Percentiles rank a stretch among this genome's conserved stretches.
Conservation (phyloP, 257 asterid genomes). For the Voacanga thouarsii region DNA sequence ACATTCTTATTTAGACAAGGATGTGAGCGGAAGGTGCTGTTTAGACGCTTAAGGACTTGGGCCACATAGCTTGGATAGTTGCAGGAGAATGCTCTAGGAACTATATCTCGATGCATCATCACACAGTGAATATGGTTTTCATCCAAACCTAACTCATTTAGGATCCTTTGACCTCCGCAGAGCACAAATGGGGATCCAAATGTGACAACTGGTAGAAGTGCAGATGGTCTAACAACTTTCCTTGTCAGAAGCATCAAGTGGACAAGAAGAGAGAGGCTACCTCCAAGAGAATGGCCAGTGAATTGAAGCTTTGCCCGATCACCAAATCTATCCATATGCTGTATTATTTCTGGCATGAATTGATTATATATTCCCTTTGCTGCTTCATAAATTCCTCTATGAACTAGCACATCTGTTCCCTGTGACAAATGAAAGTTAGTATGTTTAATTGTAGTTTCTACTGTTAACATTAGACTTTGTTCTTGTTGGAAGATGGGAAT, state of each 20-base stretch:
- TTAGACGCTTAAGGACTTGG: slow-evolving; percentile 66
- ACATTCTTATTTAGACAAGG: slow-evolving; percentile 85
- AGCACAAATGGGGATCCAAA: slow-evolving; percentile 86
- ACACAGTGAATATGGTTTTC: slow-evolving; percentile 70
- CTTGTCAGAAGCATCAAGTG: slow-evolving; percentile 72
- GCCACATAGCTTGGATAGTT: slow-evolving; percentile 69
- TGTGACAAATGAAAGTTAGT: slow-evolving; percentile 18
- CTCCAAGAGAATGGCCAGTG: slow-evolving; percentile 92
- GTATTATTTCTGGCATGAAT: slow-evolving; percentile 69
- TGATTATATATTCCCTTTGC: slow-evolving; percentile 87
- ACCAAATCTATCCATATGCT: slow-evolving; percentile 56
- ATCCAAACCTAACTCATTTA: slow-evolving; percentile 58
- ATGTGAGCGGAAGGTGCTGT: slow-evolving; percentile 55
- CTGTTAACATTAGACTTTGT: background rate
- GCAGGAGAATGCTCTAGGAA: slow-evolving; percentile 94
- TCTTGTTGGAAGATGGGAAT: background rate
- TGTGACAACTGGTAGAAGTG: slow-evolving; percentile 79
- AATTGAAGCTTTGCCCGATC: slow-evolving; percentile 72
- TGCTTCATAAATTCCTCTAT: slow-evolving; percentile 92
- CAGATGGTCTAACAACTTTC: slow-evolving; percentile 38
- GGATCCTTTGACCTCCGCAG: slow-evolving; percentile 73
- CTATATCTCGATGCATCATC: slow-evolving; percentile 88
- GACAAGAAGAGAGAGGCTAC: slow-evolving; percentile 87
- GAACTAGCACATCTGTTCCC: slow-evolving; percentile 75
- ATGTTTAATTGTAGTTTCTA: background rate